Evolutionary conservation across 2,329 filamentous ascomycete genomes (phyloP).

Genomic region (Leptographium galeiforme): DNA sequence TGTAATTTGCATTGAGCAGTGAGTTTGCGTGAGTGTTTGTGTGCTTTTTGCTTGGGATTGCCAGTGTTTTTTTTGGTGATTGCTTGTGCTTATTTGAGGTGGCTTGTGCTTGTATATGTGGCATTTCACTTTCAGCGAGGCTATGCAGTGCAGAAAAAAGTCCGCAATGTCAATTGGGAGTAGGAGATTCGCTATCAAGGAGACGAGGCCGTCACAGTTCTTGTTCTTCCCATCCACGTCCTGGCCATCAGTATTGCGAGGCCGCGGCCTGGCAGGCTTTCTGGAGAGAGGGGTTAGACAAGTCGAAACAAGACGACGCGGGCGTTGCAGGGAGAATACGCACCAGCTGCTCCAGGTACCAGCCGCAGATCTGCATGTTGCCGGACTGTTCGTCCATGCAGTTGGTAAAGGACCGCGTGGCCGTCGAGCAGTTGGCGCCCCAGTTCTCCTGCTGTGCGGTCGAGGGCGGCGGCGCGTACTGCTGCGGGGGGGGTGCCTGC

Average conservation of each 20-base stretch:
- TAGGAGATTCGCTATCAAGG: not conserved
- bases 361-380: constrained; percentile 90
- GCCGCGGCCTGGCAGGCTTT: constrained; percentile 76
- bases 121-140: too few species aligned
- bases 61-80: too few species aligned
- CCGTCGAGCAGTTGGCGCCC: constrained; percentile 59
- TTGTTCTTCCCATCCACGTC: constrained; percentile 3
- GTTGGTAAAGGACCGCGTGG: constrained; percentile 76
- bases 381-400: constrained; percentile 95
- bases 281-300: constrained; percentile 17
- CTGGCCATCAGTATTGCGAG: constrained; percentile 45
- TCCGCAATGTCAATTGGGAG: not conserved
- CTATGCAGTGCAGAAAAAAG: not conserved
- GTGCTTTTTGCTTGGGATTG: too few species aligned
- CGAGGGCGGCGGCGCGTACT: constrained; percentile 12
- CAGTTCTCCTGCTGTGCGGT: constrained; percentile 38
- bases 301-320: not conserved
- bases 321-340: constrained; percentile 14
- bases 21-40: too few species aligned
- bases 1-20: not conserved
- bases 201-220: not conserved
- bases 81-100: too few species aligned
- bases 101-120: too few species aligned
- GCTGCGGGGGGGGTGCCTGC: constrained; percentile 34
- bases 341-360: constrained; percentile 89